A percentile compares a stretch with the other conserved stretches of the same genome.
Evolutionary conservation across 2,329 filamentous ascomycete genomes (phyloP).

Genomic region (Xylogone sp.): DNA sequence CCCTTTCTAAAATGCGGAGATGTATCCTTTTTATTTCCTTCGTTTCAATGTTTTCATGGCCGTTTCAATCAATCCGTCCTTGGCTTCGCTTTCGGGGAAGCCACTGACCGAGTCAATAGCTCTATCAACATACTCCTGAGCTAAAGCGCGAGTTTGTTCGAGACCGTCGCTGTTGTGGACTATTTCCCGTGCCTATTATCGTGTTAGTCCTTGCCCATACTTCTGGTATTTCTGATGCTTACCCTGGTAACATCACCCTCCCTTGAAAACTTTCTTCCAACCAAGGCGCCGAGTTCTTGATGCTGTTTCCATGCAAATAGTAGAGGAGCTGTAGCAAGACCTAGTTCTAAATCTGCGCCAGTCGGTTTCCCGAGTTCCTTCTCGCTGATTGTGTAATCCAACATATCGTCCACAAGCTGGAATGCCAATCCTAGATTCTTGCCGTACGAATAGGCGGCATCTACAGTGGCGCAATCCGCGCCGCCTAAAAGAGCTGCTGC

Average conservation of each 20-base stretch:
- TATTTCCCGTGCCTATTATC: constrained; percentile 72
- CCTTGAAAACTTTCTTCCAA: constrained; percentile 83
- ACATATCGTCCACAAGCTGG: constrained; percentile 95
- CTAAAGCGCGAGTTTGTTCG: constrained; percentile 85
- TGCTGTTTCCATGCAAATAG: constrained; percentile 94
- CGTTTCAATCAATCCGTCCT: constrained; percentile 88
- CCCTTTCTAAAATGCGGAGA: background rate
- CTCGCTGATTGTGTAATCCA: constrained; percentile 88
- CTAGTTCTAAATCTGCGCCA: constrained; percentile 88
- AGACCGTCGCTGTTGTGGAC: constrained; percentile 83
- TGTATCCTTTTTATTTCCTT: constrained; percentile 64
- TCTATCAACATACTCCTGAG: constrained; percentile 85
- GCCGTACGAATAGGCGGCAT: constrained; percentile 88
- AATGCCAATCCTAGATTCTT: constrained; percentile 93
- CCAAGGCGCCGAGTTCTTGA: constrained; percentile 77
- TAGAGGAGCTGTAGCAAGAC: constrained; percentile 87
- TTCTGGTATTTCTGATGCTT: constrained; percentile 30
- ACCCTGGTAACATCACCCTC: constrained; percentile 85
- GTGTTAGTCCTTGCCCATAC: constrained; percentile 12
- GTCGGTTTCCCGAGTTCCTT: constrained; percentile 90
- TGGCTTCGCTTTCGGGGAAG: constrained; percentile 94
- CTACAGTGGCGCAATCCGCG: constrained; percentile 72
- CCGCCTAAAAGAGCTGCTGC: constrained; percentile 84
- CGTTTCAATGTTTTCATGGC: constrained; percentile 87
- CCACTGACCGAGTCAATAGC: constrained; percentile 78